These are phyloP conservation scores for Chaetomium olivaceum DNA, from an alignment of 2,329 filamentous ascomycete genomes.

Conservation along the genomic window DNA sequence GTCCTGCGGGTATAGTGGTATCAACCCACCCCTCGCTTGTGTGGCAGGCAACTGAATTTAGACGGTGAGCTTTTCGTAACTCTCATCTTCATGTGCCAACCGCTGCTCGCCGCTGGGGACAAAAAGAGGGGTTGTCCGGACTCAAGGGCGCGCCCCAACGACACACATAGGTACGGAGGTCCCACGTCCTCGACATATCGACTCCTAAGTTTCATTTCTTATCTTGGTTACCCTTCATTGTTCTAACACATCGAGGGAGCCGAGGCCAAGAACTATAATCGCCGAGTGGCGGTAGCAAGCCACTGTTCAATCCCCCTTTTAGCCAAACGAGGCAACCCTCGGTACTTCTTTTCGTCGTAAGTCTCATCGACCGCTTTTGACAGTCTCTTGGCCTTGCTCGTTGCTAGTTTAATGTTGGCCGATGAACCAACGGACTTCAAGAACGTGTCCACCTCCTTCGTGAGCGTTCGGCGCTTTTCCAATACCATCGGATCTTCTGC, in stretches of 20 bases:
- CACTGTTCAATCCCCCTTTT: not conserved
- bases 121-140: too few relatives aligned
- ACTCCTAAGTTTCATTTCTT: too few relatives aligned
- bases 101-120: too few relatives aligned
- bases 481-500: not conserved
- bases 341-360: slow-evolving; percentile 17
- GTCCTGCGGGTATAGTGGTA: too few relatives aligned
- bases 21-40: too few relatives aligned
- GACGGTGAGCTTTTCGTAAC: too few relatives aligned
- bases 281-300: not conserved
- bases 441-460: slow-evolving; percentile 3
- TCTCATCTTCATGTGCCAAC: too few relatives aligned
- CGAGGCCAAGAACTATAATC: not conserved
- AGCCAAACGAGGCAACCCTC: slow-evolving; percentile 12
- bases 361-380: slow-evolving; percentile 8
- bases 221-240: too few relatives aligned
- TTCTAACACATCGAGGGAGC: not conserved
- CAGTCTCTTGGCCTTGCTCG: slow-evolving; percentile 2
- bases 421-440: not conserved
- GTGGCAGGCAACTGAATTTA: too few relatives aligned
- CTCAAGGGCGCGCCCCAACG: too few relatives aligned
- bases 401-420: not conserved
- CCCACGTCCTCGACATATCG: too few relatives aligned
- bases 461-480: not conserved
- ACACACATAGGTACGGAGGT: too few relatives aligned